These are phyloP conservation scores for Eucalyptus microcorys DNA, from an alignment of 345 rosid species.

Conservation along the genomic window DNA sequence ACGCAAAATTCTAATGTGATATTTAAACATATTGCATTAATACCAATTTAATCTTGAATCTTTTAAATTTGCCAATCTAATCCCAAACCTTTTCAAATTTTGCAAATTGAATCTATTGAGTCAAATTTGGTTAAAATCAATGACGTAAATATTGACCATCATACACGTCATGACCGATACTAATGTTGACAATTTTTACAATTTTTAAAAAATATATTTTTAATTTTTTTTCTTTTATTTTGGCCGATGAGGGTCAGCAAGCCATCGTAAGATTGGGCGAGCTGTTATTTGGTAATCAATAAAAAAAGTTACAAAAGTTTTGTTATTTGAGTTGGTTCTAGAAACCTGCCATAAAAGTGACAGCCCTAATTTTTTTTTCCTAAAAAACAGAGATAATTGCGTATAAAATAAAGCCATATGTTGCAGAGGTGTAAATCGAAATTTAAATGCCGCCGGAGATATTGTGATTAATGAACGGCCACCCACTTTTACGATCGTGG, in stretches of 20 bases:
- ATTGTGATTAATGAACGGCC: neutral
- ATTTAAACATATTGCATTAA: neutral
- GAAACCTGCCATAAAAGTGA: neutral
- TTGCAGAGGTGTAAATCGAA: neutral
- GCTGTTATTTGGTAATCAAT: neutral
- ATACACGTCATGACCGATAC: accelerated
- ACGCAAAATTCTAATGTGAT: accelerated
- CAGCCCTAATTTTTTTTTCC: neutral
- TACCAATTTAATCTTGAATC: accelerated
- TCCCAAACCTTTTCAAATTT: too few species aligned
- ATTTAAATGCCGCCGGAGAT: neutral
- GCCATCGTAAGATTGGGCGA: too few species aligned
- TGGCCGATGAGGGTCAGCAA: accelerated
- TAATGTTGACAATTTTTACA: accelerated
- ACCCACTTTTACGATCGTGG: neutral
- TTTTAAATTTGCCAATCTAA: too few species aligned
- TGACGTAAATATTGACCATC: too few species aligned
- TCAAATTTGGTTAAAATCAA: too few species aligned
- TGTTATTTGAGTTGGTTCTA: neutral
- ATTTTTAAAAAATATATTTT: accelerated
- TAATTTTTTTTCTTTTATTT: too few species aligned
- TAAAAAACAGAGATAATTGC: neutral
- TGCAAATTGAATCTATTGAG: too few species aligned
- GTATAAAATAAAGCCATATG: neutral
- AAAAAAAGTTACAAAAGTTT: neutral